Percentiles rank a stretch among this genome's conserved stretches.
Conservation (phyloP, 2,329 filamentous ascomycete species). For the Fusarium dimerum region DNA sequence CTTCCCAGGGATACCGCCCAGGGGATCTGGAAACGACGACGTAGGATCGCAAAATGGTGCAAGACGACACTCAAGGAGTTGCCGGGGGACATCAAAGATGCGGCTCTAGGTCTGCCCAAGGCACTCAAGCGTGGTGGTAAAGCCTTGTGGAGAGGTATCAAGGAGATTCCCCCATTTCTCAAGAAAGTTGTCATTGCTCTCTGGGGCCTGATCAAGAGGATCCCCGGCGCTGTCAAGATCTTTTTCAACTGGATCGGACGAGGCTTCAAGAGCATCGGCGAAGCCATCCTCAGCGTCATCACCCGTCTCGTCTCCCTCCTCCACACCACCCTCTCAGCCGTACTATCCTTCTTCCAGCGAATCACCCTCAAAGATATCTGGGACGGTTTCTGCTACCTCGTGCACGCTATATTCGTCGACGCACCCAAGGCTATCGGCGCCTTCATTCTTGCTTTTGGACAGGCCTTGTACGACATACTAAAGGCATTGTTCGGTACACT, state of each 20-base stretch:
- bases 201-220: conserved; percentile 21
- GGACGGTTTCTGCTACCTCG: conserved; percentile 35
- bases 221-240: conserved; percentile 23
- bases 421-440: conserved; percentile 29
- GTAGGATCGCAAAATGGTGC: conserved; percentile 33
- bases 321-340: conserved; percentile 37
- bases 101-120: conserved; percentile 16
- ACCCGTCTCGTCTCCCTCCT: conserved; percentile 34
- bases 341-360: conserved; percentile 34
- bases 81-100: conserved; percentile 27
- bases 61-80: conserved; percentile 28
- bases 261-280: conserved; percentile 28
- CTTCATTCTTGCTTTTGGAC: conserved; percentile 25
- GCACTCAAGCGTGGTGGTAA: conserved; percentile 9
- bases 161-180: conserved; percentile 15
- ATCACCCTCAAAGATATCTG: conserved; percentile 43
- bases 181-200: conserved; percentile 9
- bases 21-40: conserved; percentile 26
- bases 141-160: conserved; percentile 19
- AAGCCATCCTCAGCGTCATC: conserved; percentile 27
- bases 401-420: conserved; percentile 34
- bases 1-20: conserved; percentile 22
- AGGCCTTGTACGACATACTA: conserved; percentile 30
- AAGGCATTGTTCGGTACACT: conserved; percentile 33
- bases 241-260: conserved; percentile 33